Evolutionary conservation across 768 basidiomycete species (phyloP), one percentile per base, ranked within the genome.

Genomic region (Podaxis sp.): DNA sequence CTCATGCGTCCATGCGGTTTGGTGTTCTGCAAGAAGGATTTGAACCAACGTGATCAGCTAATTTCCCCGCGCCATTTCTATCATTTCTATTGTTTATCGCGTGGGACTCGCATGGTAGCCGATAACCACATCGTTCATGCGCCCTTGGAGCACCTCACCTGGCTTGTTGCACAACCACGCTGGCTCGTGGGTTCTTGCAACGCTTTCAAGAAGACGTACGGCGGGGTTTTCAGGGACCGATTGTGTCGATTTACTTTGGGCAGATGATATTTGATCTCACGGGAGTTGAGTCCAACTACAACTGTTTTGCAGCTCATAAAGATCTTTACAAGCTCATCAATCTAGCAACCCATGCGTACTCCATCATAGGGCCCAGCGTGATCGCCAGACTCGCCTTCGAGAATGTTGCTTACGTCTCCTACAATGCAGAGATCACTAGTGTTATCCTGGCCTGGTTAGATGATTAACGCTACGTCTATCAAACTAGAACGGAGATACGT

Each of bases 371-470:
- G 62, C 25, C 76, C 63, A 24, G 49, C 41, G 64, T 89, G 89
- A 62, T 89, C 74, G 22, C 60, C 37, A 38, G 70, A 59, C 50
- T 76, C 61, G 1, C 84, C 76, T 7, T 72, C 73, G 24, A 84
- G 79, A 59, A 90, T 74, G 29, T 77, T 79, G 0, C 77, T 67
- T 3, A 87, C 85, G 57, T 82, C 82, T 1, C 85, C 87, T 19
- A 78, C 77, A 7, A 69, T 77, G 71, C 88, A 89, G 61, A 78
- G 69, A 2, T 51, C 64, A 63, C 78, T 83, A 4, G 78, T 66
- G 67, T 90, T 89, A 64, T 90, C 89, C 61, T 88, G 72, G 0
- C 81, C 83, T 81, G 3, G 29, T 87, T 85, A 55, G 68, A 7
- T 66, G 65, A 33, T 33, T 67, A 65, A 25, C 58, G 13, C 43